A percentile compares a stretch with the other conserved stretches of the same genome.
These are phyloP conservation scores for Cyclotella baltica DNA, from an alignment of 108 stramenopile genomes.

Conservation along the genomic window DNA sequence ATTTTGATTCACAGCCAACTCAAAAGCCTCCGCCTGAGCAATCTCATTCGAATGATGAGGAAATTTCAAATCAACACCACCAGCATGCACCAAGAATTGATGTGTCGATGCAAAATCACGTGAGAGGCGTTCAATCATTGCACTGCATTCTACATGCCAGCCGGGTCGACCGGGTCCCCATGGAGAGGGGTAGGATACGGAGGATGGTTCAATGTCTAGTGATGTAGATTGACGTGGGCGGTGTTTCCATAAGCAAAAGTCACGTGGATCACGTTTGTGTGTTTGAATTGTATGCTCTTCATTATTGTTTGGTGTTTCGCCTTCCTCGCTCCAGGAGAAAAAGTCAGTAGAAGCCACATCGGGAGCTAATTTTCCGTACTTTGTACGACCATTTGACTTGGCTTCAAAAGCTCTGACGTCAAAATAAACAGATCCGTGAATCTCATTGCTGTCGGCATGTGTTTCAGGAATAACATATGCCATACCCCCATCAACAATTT, in stretches of 20 bases:
- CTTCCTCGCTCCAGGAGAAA: slow-evolving; percentile 40
- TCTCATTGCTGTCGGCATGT: slow-evolving; percentile 31
- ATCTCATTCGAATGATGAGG: slow-evolving; percentile 99
- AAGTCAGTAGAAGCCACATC: slow-evolving; percentile 69
- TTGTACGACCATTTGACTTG: slow-evolving; percentile 55
- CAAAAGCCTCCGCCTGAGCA: slow-evolving; percentile 91
- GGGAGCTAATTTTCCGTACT: slow-evolving; percentile 93
- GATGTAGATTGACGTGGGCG: slow-evolving; percentile 14
- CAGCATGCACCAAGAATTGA: slow-evolving; percentile 82
- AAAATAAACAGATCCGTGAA: slow-evolving; percentile 91
- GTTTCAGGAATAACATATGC: slow-evolving; percentile 80
- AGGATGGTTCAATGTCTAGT: slow-evolving; percentile 48
- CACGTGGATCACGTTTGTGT: slow-evolving; percentile 83
- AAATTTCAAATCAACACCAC: slow-evolving; percentile 97
- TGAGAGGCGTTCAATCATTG: slow-evolving; percentile 79
- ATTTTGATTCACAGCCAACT: not conserved
- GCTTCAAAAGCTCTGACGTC: slow-evolving; percentile 84
- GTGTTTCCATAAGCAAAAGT: slow-evolving; percentile 99
- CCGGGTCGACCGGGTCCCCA: slow-evolving; percentile 98
- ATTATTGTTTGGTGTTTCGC: slow-evolving; percentile 6
- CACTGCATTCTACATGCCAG: slow-evolving; percentile 99
- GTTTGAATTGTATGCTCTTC: slow-evolving; percentile 5
- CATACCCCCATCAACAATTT: slow-evolving; percentile 76
- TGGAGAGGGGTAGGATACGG: slow-evolving; percentile 85
- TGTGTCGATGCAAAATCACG: slow-evolving; percentile 57